Evolutionary conservation across 306 rosid genomes (phyloP), one percentile per base, ranked within the genome.

Genomic region (Pyrus pyrifolia): DNA sequence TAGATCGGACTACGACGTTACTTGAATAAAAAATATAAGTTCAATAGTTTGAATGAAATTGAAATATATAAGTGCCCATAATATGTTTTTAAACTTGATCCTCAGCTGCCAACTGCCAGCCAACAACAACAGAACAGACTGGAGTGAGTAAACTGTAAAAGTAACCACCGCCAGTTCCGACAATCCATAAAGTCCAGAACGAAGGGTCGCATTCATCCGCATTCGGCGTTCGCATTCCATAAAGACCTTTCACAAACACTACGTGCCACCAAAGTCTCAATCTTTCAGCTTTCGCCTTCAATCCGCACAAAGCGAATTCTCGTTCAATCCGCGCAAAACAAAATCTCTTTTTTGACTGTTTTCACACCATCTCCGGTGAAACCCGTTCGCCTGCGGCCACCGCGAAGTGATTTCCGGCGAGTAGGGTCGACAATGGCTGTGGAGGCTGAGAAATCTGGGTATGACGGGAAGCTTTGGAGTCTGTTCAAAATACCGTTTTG

Each of bases 401-500:
- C 19, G 29, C 21, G 62, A 45, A 74, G 33, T n/a, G 60, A 33
- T 66, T 72, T 55, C 71, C 25, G 70, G 66, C 18, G 18, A 18
- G 25, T 14, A 5, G 27, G 17, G 70, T 13, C 8, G 45, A 77
- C 22, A 79, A 89, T 90, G 98, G 91, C 86, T n/a, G 81, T 86
- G 70, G 98, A 74, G 22, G 81, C 83, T 72, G 88, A 85, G 84
- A 93, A 81, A 72, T 55, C 85, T 35, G 91, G 83, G 29, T 82
- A 86, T 38, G 91, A 89, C 57, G 94, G 85, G 74, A 90, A 86
- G 78, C 84, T 75, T 71, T 88, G 94, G 93, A 82, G 85, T 85
- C 76, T 93, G 59, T 90, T 96, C 67, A 90, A 79, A 45, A 85
- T 85, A 78, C 98, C 92, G 68, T 93, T 93, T 85, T 89, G 98